A percentile compares a stretch with the other conserved stretches of the same genome.
Evolutionary conservation across 2,329 filamentous ascomycete genomes (phyloP).

Genomic region (Colletotrichum costaricense): DNA sequence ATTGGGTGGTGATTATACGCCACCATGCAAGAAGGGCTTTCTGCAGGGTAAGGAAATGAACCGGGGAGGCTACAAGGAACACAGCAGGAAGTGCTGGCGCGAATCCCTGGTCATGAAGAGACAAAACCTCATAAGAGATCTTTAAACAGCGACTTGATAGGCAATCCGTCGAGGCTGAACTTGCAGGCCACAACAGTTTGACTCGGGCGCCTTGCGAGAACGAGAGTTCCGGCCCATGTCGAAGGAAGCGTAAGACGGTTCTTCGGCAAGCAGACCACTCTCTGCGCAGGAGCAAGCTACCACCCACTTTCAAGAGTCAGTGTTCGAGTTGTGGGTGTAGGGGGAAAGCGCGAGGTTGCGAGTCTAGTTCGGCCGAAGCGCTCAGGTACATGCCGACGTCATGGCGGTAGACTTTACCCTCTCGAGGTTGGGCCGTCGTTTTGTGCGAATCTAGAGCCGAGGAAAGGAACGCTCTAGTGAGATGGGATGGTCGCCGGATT

Average conservation of each 20-base stretch:
- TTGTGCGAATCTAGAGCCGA: constrained; percentile 1
- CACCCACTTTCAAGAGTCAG: no score
- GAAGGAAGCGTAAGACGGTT: background rate
- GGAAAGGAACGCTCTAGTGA: background rate
- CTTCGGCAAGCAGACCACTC: background rate
- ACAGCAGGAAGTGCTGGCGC: constrained; percentile 1
- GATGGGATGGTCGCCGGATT: constrained; percentile 7
- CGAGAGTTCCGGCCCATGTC: background rate
- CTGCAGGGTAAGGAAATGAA: constrained; percentile 3
- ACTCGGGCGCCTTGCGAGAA: constrained; percentile 13
- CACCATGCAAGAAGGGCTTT: constrained; percentile 31
- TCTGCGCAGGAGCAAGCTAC: background rate
- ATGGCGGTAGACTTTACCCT: constrained; percentile 11
- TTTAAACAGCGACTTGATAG: background rate
- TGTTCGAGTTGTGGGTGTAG: background rate
- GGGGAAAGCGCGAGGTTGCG: constrained; percentile 9
- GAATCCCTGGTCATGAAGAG: constrained; percentile 16
- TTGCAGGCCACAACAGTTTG: constrained; percentile 1
- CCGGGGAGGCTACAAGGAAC: background rate
- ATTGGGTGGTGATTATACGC: constrained; percentile 3
- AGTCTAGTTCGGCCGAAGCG: constrained; percentile 23
- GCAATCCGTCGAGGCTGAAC: constrained; percentile 17
- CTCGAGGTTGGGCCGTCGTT: background rate
- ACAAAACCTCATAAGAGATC: background rate
- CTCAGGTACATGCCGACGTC: constrained; percentile 23